These are phyloP conservation scores for Talaromyces sp. DNA, from an alignment of 2,329 filamentous ascomycete species.

Conservation along the genomic window DNA sequence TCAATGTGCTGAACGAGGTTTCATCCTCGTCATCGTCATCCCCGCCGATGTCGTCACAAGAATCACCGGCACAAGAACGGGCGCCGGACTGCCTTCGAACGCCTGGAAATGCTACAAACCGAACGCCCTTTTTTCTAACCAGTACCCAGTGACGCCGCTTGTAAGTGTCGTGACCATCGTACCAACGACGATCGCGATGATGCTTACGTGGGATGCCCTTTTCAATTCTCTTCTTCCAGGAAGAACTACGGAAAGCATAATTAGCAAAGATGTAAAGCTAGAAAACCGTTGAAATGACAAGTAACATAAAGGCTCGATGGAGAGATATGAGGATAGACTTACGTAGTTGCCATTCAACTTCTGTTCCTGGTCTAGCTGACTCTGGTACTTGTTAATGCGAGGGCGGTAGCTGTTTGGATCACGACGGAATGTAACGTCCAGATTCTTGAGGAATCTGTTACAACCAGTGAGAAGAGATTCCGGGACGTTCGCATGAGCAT, in stretches of 20 bases:
- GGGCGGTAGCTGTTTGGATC: constrained; percentile 94
- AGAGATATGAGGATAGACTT: constrained; percentile 36
- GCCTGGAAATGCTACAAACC: constrained; percentile 37
- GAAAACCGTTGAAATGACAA: not conserved
- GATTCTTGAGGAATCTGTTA: constrained; percentile 92
- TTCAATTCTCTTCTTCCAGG: constrained; percentile 79
- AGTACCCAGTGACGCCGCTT: constrained; percentile 28
- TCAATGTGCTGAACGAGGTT: not conserved
- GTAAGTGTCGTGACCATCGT: constrained; percentile 32
- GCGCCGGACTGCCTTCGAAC: constrained; percentile 36
- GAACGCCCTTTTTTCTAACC: constrained; percentile 26
- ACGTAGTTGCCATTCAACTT: constrained; percentile 89
- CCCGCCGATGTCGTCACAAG: constrained; percentile 49
- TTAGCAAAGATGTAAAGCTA: not conserved
- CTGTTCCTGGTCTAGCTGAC: constrained; percentile 96
- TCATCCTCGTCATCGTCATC: constrained; percentile 62
- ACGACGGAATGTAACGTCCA: constrained; percentile 97
- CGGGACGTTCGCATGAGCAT: constrained; percentile 81
- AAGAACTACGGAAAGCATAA: constrained; percentile 63
- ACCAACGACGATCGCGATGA: constrained; percentile 31
- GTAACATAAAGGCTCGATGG: not conserved
- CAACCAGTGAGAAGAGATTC: constrained; percentile 92
- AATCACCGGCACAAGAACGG: constrained; percentile 32
- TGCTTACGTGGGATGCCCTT: constrained; percentile 50
- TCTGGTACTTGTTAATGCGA: constrained; percentile 96